phyloP scores from a whole-genome alignment of 208 protist genomes.

The Leishmania tropica region DNA sequence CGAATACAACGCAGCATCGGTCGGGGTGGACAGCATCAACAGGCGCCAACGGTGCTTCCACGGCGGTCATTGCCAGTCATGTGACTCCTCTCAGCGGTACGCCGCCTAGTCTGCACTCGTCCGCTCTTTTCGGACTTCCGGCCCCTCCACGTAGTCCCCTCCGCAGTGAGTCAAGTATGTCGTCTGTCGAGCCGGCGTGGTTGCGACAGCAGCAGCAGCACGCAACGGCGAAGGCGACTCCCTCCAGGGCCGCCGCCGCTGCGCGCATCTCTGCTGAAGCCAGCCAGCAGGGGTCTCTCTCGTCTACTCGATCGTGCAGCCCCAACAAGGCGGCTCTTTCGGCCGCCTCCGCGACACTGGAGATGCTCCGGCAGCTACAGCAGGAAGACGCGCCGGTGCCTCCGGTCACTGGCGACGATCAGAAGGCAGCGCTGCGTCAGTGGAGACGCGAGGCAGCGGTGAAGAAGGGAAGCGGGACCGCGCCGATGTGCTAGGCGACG shows the following conservation, averaged over 20 bases:
- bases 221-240: background rate
- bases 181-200: background rate
- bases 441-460: conserved; percentile 38
- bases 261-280: background rate
- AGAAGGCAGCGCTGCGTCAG: conserved; percentile 34
- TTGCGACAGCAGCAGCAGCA: conserved; percentile 6
- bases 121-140: background rate
- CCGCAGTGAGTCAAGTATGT: background rate
- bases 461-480: conserved; percentile 5
- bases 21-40: background rate
- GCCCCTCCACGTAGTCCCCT: background rate
- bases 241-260: background rate
- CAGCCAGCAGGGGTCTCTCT: background rate
- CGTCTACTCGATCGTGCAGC: background rate
- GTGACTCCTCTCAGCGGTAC: background rate
- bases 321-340: background rate
- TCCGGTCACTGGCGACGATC: conserved; percentile 2
- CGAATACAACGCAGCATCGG: background rate
- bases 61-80: background rate
- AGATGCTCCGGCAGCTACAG: conserved; percentile 26
- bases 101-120: background rate
- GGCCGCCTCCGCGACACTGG: conserved; percentile 6
- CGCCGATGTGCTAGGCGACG: conserved; percentile 1
- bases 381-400: conserved; percentile 16
- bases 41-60: background rate